Conservation (phyloP, 1,284 basidiomycete genomes). For the Sanghuangporus baumii region DNA sequence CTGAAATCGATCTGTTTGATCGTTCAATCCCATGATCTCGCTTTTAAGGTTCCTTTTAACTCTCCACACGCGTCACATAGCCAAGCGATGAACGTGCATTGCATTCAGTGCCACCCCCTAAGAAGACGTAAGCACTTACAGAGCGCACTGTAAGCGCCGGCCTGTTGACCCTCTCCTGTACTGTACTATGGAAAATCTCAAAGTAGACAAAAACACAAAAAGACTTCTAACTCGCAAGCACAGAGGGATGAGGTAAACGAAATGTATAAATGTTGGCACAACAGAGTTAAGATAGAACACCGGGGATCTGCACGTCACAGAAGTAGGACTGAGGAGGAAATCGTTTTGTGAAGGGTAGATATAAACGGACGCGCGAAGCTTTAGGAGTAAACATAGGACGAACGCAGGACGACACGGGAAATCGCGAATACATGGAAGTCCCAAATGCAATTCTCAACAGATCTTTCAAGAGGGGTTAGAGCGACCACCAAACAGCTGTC, state of each 20-base stretch:
- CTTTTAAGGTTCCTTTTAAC: too few species aligned
- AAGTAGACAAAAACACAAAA: too few species aligned
- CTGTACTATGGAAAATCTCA: too few species aligned
- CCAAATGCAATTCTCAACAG: background rate
- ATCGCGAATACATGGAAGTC: background rate
- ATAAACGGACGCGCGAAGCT: background rate
- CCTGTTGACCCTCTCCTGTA: too few species aligned
- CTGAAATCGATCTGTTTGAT: too few species aligned
- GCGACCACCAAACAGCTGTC: constrained; percentile 80
- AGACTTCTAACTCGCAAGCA: background rate
- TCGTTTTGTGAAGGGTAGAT: background rate
- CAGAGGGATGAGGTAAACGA: background rate
- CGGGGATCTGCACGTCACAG: too few species aligned
- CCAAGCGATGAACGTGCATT: too few species aligned
- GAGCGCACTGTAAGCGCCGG: too few species aligned
- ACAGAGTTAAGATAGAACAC: background rate
- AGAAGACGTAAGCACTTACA: too few species aligned
- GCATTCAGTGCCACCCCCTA: too few species aligned
- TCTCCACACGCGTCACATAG: too few species aligned
- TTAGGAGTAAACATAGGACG: background rate
- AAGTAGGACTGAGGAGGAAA: background rate
- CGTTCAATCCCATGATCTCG: too few species aligned
- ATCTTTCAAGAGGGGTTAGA: background rate
- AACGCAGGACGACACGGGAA: background rate
- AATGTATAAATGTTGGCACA: background rate